Evolutionary conservation across 768 basidiomycete species (phyloP), one percentile per base, ranked within the genome.

Genomic region (Kwoniella bestiolae): DNA sequence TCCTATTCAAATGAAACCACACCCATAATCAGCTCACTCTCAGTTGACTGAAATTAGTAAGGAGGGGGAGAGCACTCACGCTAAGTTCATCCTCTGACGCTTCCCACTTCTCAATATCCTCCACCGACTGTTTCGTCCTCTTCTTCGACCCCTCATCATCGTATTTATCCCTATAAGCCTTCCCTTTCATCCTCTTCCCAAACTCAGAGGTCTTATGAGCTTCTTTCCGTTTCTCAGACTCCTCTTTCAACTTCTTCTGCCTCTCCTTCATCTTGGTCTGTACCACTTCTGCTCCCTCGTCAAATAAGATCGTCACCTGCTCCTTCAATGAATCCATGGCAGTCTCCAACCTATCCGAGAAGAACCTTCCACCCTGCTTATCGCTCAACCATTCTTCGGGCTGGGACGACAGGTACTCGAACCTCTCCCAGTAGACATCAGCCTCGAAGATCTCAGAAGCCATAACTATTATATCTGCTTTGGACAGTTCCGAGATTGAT

Each of bases 381-480:
- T 87, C 86, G n/a, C 82, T 81, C 14, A 73, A 46, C 74, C 74
- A 75, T 26, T 66, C 73, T 56, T 74, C 73, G 38, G 75, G 73
- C 44, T 70, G 69, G 29, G 70, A 71, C 18, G 72, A 74, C 9
- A 76, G 66, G 49, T 76, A 76, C 51, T 76, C 75, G 60, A 76
- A 67, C 29, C 75, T 44, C 18, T 73, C 60, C 81, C 80, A 82
- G 68, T 77, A 96, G 34, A 87, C 87, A 12, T 81, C 79, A 46
- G 91, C 91, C 70, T 88, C 88, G 84, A 93, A 91, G n/a, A 96
- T 82, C 71, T 88, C 91, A 2, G 91, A 90, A 5, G 92, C 90
- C 25, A 92, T 87, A 69, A 97, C 85, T 56, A 96, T 84, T 55
- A 96, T 87, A 76, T 97, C 92, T 0, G 92, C 92, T 1, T 91